Percentiles rank a stretch among this genome's conserved stretches.
phyloP scores from a whole-genome alignment of 495 filamentous ascomycete genomes.

The Aspergillus olivimuriae region DNA sequence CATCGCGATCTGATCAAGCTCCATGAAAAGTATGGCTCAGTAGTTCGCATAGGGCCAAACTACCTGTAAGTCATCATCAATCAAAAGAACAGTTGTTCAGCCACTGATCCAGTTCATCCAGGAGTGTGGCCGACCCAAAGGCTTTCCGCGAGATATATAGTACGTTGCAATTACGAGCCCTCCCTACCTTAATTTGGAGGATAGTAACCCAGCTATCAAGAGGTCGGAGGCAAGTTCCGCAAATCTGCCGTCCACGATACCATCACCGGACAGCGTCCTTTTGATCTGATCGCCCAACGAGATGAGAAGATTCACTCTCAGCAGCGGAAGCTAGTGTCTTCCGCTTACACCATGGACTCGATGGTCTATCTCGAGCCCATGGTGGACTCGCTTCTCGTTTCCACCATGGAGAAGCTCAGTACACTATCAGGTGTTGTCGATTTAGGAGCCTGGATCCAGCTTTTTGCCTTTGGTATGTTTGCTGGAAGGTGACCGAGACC shows the following conservation, averaged over 20 bases:
- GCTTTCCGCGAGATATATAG: slow-evolving; percentile 17
- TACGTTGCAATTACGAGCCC: not conserved
- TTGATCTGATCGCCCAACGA: slow-evolving; percentile 24
- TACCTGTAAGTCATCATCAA: slow-evolving; percentile 35
- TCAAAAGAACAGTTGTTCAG: too few relatives aligned
- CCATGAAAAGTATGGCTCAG: slow-evolving; percentile 27
- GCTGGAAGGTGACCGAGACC: too few relatives aligned
- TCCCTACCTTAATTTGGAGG: too few relatives aligned
- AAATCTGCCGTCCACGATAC: slow-evolving; percentile 11
- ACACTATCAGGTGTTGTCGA: slow-evolving; percentile 3
- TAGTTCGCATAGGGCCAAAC: slow-evolving; percentile 32
- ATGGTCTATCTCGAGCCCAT: slow-evolving; percentile 22
- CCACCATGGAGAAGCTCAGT: slow-evolving; percentile 17
- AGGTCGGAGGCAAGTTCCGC: slow-evolving; percentile 2
- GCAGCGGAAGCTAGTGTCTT: slow-evolving; percentile 19
- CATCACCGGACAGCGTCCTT: slow-evolving; percentile 21
- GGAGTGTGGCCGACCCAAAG: slow-evolving; percentile 29
- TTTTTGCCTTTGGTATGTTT: slow-evolving; percentile 14
- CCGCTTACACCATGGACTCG: slow-evolving; percentile 22
- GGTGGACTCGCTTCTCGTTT: slow-evolving; percentile 19
- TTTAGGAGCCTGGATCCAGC: slow-evolving; percentile 6
- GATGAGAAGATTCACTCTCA: slow-evolving; percentile 17
- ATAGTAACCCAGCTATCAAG: not conserved
- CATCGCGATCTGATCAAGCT: slow-evolving; percentile 21
- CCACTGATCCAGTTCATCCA: too few relatives aligned